Evolutionary conservation across 768 basidiomycete species (phyloP).

Genomic region (Suillus subaureus): DNA sequence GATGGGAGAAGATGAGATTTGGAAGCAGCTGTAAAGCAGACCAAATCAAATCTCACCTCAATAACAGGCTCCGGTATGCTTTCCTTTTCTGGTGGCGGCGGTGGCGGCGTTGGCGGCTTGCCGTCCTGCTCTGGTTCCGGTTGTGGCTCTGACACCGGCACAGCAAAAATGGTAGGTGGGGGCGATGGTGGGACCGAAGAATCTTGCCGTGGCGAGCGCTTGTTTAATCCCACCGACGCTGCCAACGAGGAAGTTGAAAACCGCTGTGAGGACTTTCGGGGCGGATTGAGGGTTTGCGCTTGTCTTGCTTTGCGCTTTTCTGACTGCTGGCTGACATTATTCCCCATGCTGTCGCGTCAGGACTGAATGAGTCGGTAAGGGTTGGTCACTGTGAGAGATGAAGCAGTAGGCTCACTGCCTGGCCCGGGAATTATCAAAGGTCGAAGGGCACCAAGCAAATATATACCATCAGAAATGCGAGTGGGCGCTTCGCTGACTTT

Average conservation of each 20-base stretch:
- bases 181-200: constrained; percentile 17
- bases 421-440: neutral
- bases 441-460: neutral
- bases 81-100: constrained; percentile 21
- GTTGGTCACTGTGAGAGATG: constrained; percentile 6
- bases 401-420: neutral
- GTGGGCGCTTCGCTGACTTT: constrained; percentile 4
- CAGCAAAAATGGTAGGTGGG: neutral
- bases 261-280: constrained; percentile 31
- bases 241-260: constrained; percentile 10
- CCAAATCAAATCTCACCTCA: constrained; percentile 17
- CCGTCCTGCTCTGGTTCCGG: constrained; percentile 8
- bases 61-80: constrained; percentile 30
- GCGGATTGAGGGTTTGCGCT: constrained; percentile 24
- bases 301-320: constrained; percentile 29
- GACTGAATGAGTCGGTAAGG: neutral
- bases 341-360: constrained; percentile 24
- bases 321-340: constrained; percentile 26
- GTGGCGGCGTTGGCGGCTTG: constrained; percentile 13
- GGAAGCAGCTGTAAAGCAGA: constrained; percentile 10
- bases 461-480: neutral
- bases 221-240: constrained; percentile 24
- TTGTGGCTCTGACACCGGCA: constrained; percentile 23
- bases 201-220: constrained; percentile 30
- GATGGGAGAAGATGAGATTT: constrained; percentile 10